Percentiles rank a stretch among this genome's conserved stretches.
phyloP scores from a whole-genome alignment of 768 basidiomycete genomes.

The Holtermanniella nyarrowii region DNA sequence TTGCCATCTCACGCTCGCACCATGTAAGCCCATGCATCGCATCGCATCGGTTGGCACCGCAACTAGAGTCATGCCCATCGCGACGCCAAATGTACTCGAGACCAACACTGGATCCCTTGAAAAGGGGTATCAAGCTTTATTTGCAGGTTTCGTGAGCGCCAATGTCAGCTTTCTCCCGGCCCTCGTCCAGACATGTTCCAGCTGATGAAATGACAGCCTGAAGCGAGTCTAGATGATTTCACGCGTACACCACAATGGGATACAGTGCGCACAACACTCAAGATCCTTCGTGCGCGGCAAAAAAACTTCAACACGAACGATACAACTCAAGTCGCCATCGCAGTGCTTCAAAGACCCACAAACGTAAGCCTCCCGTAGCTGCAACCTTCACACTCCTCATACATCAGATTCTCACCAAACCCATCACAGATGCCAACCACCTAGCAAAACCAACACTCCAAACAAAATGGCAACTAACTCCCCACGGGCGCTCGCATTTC shows the following conservation, averaged over 20 bases:
- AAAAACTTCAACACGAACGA: too few relatives aligned
- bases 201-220: too few relatives aligned
- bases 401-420: too few relatives aligned
- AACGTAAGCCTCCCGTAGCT: too few relatives aligned
- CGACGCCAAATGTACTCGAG: neutral
- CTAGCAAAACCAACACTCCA: neutral
- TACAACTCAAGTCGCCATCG: too few relatives aligned
- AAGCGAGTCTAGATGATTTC: neutral
- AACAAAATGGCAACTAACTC: neutral
- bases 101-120: neutral
- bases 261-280: neutral
- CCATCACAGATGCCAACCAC: too few relatives aligned
- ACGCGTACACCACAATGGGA: neutral
- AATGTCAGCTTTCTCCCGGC: neutral
- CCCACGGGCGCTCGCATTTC: neutral
- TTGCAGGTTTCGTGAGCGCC: neutral
- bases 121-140: neutral
- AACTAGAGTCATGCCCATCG: neutral
- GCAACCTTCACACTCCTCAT: too few relatives aligned
- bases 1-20: neutral
- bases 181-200: neutral
- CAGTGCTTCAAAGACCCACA: too few relatives aligned
- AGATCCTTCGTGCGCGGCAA: neutral
- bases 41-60: neutral
- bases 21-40: neutral